These are phyloP conservation scores for Rubus idaeus DNA, from an alignment of 306 rosid species.

Conservation along the genomic window DNA sequence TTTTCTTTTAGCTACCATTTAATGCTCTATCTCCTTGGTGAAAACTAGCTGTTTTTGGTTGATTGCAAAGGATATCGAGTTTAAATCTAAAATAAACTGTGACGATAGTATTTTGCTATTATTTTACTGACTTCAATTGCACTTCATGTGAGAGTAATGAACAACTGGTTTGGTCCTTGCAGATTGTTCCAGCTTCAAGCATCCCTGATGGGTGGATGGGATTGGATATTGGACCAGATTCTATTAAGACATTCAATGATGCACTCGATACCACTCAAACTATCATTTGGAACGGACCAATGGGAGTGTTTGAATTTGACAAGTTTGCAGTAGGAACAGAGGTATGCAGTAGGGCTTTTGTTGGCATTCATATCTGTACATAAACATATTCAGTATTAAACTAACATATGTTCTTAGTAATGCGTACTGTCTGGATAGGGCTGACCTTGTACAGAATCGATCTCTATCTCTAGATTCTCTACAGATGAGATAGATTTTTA, in stretches of 20 bases:
- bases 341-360: slow-evolving; percentile 46
- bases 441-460: neutral
- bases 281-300: slow-evolving; percentile 98
- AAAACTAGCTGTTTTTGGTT: slow-evolving; percentile 1
- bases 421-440: neutral
- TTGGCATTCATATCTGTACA: neutral
- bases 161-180: slow-evolving; percentile 33
- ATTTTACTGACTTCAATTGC: neutral
- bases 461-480: neutral
- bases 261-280: slow-evolving; percentile 89
- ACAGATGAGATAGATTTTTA: neutral
- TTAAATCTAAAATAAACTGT: neutral
- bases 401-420: neutral
- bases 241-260: slow-evolving; percentile 75
- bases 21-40: neutral
- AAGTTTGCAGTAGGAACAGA: slow-evolving; percentile 95
- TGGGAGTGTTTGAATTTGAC: slow-evolving; percentile 99
- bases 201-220: slow-evolving; percentile 99
- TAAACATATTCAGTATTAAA: neutral
- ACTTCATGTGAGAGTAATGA: slow-evolving; percentile 20
- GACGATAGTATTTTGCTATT: neutral
- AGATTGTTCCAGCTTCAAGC: slow-evolving; percentile 88
- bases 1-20: slow-evolving; percentile 5
- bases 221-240: slow-evolving; percentile 97
- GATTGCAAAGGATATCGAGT: neutral